Evolutionary conservation across 2,329 filamentous ascomycete genomes (phyloP).

Genomic region (Penicillium sp.): DNA sequence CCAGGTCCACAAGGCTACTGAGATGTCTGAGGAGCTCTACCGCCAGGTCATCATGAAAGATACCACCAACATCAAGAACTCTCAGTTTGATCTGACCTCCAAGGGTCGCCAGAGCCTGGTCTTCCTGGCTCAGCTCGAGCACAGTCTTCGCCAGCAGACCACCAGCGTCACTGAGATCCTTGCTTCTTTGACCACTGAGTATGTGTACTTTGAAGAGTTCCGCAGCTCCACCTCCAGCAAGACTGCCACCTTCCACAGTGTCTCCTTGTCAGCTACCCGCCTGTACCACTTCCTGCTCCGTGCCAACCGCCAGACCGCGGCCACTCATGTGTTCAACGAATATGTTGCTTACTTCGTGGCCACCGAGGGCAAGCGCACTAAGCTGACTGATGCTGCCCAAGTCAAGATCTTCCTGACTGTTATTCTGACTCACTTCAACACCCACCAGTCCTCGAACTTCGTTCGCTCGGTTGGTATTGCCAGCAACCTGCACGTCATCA

Average conservation of each 20-base stretch:
- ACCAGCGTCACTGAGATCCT: conserved; percentile 44
- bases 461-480: conserved; percentile 40
- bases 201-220: conserved; percentile 43
- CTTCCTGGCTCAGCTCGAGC: conserved; percentile 50
- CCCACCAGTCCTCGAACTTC: conserved; percentile 35
- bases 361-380: conserved; percentile 32
- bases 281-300: conserved; percentile 33
- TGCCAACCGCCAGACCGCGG: conserved; percentile 24
- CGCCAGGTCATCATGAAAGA: conserved; percentile 42
- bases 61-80: conserved; percentile 24
- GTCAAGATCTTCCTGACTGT: conserved; percentile 33
- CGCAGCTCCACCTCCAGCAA: conserved; percentile 39
- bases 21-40: conserved; percentile 40
- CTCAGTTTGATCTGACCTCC: conserved; percentile 34
- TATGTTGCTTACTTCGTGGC: conserved; percentile 34
- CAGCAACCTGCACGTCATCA: conserved; percentile 26
- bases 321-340: conserved; percentile 30
- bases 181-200: conserved; percentile 46
- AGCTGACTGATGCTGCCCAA: conserved; percentile 26
- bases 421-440: conserved; percentile 35
- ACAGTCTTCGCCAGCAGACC: conserved; percentile 34
- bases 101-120: conserved; percentile 39
- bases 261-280: conserved; percentile 36
- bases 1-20: conserved; percentile 33
- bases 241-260: conserved; percentile 36